These are phyloP conservation scores for Pythium chondricola DNA, from an alignment of 352 stramenopile genomes.

Conservation along the genomic window DNA sequence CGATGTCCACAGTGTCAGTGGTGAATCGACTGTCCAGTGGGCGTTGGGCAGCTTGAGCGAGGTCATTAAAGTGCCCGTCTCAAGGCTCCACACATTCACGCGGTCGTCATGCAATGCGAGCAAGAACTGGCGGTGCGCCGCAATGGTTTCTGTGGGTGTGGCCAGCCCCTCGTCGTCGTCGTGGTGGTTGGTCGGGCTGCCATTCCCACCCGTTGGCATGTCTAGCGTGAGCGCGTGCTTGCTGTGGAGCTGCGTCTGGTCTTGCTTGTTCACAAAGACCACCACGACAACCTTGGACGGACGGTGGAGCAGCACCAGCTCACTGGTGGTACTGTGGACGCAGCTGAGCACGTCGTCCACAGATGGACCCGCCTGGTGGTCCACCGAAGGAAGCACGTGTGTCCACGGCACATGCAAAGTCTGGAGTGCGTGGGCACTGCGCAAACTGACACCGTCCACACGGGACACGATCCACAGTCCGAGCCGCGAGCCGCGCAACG, in stretches of 20 bases:
- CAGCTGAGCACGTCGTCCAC: constrained; percentile 25
- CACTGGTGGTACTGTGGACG: constrained; percentile 70
- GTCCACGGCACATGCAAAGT: constrained; percentile 38
- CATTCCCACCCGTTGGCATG: not conserved
- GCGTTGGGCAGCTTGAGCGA: constrained; percentile 24
- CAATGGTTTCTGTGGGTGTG: constrained; percentile 12
- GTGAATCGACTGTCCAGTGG: constrained; percentile 18
- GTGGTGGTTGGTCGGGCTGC: not conserved
- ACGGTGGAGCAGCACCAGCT: constrained; percentile 49
- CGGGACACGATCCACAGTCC: constrained; percentile 70
- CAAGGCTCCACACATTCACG: constrained; percentile 46
- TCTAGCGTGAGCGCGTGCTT: constrained; percentile 3
- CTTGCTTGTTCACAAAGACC: constrained; percentile 22
- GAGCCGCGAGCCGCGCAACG: constrained; percentile 45
- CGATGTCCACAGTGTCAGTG: constrained; percentile 13
- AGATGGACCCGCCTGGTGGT: no score
- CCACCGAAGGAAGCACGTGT: constrained; percentile 4
- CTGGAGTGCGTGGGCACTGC: constrained; percentile 38
- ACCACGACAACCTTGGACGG: constrained; percentile 32
- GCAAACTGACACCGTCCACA: constrained; percentile 43
- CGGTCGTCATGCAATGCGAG: constrained; percentile 14
- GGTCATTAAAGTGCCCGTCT: constrained; percentile 38
- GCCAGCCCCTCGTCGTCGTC: constrained; percentile 2
- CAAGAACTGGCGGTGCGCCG: constrained; percentile 39
- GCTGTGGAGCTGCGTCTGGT: not conserved